Base-by-base conservation (phyloP, 768 basidiomycete genomes). In the Xanthoconium purpureum region DNA sequence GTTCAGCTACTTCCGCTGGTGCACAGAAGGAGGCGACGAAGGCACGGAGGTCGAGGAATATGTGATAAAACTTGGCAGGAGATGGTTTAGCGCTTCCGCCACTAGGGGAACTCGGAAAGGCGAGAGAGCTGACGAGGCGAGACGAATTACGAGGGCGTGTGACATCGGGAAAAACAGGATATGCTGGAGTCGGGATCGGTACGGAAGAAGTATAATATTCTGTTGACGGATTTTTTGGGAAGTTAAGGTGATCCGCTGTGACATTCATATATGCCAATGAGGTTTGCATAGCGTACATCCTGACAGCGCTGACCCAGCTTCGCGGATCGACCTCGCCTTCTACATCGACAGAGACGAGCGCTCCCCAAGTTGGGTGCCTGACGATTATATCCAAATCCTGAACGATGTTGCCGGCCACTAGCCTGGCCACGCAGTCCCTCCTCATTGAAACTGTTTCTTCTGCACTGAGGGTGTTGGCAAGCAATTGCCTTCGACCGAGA, bases 351-450 rank as follows among this genome's bases (percentile, higher is more conserved):
- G 87, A 88, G 35, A 94, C 91, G 24, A 98, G 79, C 5, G 85
- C 88, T 30, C 96, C 96, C 81, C 89, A 92, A 3, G 83, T 85
- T 30, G 95, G 91, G 75, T 98, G 94, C 20, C 96, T 82, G n/a
- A 98, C 95, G 63, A 98, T 94, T 58, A 98, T 85, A 65, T 98
- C 96, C 46, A 98, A 74, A 8, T 89, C 91, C 68, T 98, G 96
- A 3, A 89, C 86, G 55, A 98, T 80, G 69, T 98, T 98, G 33
- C 93, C 93, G 46, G 82, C 82, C 42, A 96, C 94, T 6, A 98
- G 82, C 54, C 90, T 80, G 15, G 82, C 83, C 6, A 98, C 95
- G 68, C 94, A 94, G 56, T 94, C 93, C 51, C 85, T 81, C 54
- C 93, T 81, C 66, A 98, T 79, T 43, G 83, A 83, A 15, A 84